These are phyloP conservation scores for Coemansia sp. DNA, from an alignment of 192 early-diverging fungal species.

Conservation along the genomic window DNA sequence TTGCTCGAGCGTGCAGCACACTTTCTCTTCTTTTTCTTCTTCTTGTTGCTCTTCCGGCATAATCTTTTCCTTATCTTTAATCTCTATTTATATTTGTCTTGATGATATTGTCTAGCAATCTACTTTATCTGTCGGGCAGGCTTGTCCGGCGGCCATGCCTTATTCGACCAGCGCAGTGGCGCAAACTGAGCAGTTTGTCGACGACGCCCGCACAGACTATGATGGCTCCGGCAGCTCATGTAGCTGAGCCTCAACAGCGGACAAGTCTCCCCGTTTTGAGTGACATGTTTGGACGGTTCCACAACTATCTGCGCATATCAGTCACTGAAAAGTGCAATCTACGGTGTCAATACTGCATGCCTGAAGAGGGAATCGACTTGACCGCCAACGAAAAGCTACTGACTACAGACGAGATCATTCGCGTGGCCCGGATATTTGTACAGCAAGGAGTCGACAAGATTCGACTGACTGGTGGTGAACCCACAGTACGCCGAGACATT, in stretches of 20 bases:
- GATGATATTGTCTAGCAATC: background rate
- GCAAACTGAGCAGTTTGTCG: background rate
- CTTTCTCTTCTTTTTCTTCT: background rate
- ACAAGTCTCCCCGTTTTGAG: slow-evolving; percentile 44
- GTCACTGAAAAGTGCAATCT: slow-evolving; percentile 96
- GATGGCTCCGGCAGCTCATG: too few relatives aligned
- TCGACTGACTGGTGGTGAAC: slow-evolving; percentile 94
- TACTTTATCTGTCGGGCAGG: background rate
- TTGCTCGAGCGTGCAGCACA: background rate
- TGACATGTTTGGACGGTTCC: slow-evolving; percentile 84
- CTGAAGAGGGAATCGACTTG: slow-evolving; percentile 78
- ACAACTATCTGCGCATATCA: slow-evolving; percentile 94
- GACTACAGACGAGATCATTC: slow-evolving; percentile 80
- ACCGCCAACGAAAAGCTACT: slow-evolving; percentile 73
- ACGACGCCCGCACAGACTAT: background rate
- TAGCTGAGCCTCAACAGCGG: background rate
- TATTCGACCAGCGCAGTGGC: background rate
- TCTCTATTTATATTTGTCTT: slow-evolving; percentile 4
- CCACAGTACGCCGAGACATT: slow-evolving; percentile 91
- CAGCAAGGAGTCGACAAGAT: slow-evolving; percentile 90
- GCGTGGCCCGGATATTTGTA: slow-evolving; percentile 84
- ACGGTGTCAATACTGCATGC: slow-evolving; percentile 98
- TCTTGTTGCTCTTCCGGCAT: background rate
- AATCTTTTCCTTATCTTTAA: slow-evolving; percentile 5
- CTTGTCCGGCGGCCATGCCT: background rate